A percentile compares a stretch with the other conserved stretches of the same genome.
Conservation (phyloP, 108 stramenopile genomes). For the Conticribra guillardii region DNA sequence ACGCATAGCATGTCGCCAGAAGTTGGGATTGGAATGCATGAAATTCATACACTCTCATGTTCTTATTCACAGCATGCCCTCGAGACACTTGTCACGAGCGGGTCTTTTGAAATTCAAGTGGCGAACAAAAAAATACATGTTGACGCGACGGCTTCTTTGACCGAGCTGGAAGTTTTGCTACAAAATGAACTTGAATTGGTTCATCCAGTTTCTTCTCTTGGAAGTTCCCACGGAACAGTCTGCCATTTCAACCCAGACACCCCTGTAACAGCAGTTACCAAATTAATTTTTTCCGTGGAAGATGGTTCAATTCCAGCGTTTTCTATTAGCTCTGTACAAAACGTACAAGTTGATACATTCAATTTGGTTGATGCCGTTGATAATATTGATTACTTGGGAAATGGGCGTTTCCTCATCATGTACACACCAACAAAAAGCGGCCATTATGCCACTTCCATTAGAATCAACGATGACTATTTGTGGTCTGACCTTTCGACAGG, state of each 20-base stretch:
- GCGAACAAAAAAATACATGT: slow-evolving; percentile 20
- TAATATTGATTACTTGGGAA: slow-evolving; percentile 49
- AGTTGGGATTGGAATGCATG: slow-evolving; percentile 60
- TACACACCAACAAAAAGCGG: slow-evolving; percentile 75
- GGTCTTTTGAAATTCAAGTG: slow-evolving; percentile 39
- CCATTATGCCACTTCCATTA: slow-evolving; percentile 56
- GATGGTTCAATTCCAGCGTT: slow-evolving; percentile 26
- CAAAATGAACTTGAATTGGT: slow-evolving; percentile 17
- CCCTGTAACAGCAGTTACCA: slow-evolving; percentile 28
- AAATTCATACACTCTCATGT: slow-evolving; percentile 59
- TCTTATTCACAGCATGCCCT: slow-evolving; percentile 20
- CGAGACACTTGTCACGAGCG: slow-evolving; percentile 14
- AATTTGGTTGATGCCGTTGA: slow-evolving; percentile 54
- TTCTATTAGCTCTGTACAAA: slow-evolving; percentile 19
- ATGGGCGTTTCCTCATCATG: slow-evolving; percentile 58
- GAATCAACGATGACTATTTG: slow-evolving; percentile 50
- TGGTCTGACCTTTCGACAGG: slow-evolving; percentile 60
- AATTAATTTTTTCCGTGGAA: slow-evolving; percentile 17
- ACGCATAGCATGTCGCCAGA: slow-evolving; percentile 33
- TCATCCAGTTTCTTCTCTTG: slow-evolving; percentile 6
- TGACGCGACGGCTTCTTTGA: slow-evolving; percentile 20
- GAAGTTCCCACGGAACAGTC: slow-evolving; percentile 37
- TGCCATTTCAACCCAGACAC: slow-evolving; percentile 24
- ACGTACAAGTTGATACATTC: slow-evolving; percentile 17
- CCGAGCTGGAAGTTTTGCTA: slow-evolving; percentile 14